Evolutionary conservation across 768 basidiomycete species (phyloP).

Genomic region (Auricularia sp.): DNA sequence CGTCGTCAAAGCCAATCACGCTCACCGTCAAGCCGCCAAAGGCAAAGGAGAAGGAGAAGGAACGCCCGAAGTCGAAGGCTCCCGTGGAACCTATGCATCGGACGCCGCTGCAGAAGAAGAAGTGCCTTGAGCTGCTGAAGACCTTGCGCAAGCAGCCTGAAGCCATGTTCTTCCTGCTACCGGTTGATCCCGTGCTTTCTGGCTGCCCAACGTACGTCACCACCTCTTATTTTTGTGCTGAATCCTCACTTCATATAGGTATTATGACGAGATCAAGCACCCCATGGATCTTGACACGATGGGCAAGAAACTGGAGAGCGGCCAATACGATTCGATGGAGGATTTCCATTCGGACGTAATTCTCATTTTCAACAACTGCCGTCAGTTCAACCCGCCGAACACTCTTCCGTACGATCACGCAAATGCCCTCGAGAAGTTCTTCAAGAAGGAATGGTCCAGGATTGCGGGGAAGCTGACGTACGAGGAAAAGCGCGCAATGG

Average conservation of each 20-base stretch:
- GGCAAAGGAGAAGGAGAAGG: constrained; percentile 3
- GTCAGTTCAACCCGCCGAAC: constrained; percentile 79
- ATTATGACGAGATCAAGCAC: constrained; percentile 80
- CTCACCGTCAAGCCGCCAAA: constrained; percentile 1
- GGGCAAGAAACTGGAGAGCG: constrained; percentile 49
- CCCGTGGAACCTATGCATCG: constrained; percentile 16
- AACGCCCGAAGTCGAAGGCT: background rate
- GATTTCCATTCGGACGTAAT: constrained; percentile 71
- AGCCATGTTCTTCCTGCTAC: constrained; percentile 60
- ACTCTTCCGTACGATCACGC: constrained; percentile 68
- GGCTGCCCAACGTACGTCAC: constrained; percentile 81
- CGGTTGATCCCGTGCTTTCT: constrained; percentile 75
- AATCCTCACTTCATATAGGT: constrained; percentile 37
- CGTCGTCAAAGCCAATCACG: constrained; percentile 19
- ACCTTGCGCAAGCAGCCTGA: constrained; percentile 52
- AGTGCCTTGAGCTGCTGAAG: constrained; percentile 59
- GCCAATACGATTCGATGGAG: constrained; percentile 71
- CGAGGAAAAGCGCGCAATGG: constrained; percentile 72
- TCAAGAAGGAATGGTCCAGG: constrained; percentile 82
- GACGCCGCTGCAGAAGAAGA: constrained; percentile 69
- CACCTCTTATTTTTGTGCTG: background rate
- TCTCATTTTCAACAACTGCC: constrained; percentile 81
- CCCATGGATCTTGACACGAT: constrained; percentile 96
- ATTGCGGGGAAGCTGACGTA: constrained; percentile 63
- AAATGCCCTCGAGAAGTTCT: constrained; percentile 60